Evolutionary conservation across 345 rosid species (phyloP).

Genomic region (Rhodamnia rubescens): DNA sequence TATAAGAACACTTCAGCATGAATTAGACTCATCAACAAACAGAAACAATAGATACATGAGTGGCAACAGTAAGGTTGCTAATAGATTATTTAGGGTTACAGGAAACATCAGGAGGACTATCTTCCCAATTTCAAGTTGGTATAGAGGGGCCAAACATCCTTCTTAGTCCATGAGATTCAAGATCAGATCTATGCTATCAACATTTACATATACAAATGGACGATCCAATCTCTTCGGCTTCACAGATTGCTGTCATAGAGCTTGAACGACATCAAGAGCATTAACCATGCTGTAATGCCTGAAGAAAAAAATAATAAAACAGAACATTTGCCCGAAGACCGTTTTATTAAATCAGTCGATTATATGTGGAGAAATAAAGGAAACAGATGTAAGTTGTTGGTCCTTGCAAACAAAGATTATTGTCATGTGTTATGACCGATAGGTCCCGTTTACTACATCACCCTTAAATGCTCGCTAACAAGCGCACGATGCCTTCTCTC

Average conservation of each 20-base stretch:
- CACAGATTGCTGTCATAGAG: background rate
- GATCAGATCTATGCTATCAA: background rate
- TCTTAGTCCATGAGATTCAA: background rate
- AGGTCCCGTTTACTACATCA: background rate
- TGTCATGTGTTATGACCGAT: background rate
- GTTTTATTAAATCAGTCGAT: background rate
- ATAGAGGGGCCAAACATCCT: background rate
- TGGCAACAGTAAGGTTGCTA: background rate
- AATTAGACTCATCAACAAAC: background rate
- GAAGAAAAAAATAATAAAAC: background rate
- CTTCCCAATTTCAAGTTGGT: background rate
- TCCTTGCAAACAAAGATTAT: background rate
- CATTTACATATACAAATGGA: background rate
- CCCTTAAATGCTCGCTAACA: background rate
- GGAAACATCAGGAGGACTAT: background rate
- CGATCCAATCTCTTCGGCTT: background rate
- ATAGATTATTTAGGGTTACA: background rate
- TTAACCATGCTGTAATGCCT: background rate
- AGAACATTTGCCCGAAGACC: background rate
- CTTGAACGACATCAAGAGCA: background rate
- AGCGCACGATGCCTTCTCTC: background rate
- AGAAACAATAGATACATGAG: background rate
- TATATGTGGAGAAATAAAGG: background rate
- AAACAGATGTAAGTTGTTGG: background rate
- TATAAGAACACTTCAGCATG: background rate